Base-by-base conservation (phyloP, 169 alveolate species). In the Besnoitia besnoiti region DNA sequence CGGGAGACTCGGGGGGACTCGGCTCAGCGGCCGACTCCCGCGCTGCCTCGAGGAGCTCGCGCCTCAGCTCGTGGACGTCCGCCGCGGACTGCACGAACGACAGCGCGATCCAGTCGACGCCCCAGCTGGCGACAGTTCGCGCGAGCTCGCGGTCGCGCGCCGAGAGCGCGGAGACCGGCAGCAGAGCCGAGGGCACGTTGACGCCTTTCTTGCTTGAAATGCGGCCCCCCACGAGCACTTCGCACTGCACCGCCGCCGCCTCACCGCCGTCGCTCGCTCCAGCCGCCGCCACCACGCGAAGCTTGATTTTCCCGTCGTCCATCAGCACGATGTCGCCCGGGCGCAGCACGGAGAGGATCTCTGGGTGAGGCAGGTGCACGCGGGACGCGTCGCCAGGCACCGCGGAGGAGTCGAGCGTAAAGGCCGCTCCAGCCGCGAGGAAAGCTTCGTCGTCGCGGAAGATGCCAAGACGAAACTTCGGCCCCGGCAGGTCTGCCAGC, bases 381-480 rank as follows among this genome's bases (percentile, higher is more conserved):
- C 90, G 96, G 94, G 90, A 84, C 95, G 97, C 98, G 44, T 99
- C 99, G 67, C 96, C 95, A 30, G 95, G 91, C 7, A 96, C 92
- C 94, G 97, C 97, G 92, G 98, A 99, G 39, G 99, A 97, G 51
- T 98, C 97, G 35, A 99, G 97, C 76, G 93, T 97, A 51, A 98
- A 96, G 50, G 97, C 95, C 89, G 98, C 97, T 21, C 99, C 99
- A 46, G 95, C 98, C 62, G 94, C 96, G 40, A 99, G 95, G 1
- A 98, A 95, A 33, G 97, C 95, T 94, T 96, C 95, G 37, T 84
- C 94, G 35, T 62, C 98, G 75, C 96, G 96, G 44, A 98, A 94
- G 91, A 95, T 62, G 49, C 99, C 99, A 40, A 99, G 98, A 91
- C 99, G 95, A 51, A 98, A 97, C 95, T 99, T 99, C 19, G 99